Base-by-base conservation (phyloP, 2,329 filamentous ascomycete species). In the Trichoderma simmonsii region DNA sequence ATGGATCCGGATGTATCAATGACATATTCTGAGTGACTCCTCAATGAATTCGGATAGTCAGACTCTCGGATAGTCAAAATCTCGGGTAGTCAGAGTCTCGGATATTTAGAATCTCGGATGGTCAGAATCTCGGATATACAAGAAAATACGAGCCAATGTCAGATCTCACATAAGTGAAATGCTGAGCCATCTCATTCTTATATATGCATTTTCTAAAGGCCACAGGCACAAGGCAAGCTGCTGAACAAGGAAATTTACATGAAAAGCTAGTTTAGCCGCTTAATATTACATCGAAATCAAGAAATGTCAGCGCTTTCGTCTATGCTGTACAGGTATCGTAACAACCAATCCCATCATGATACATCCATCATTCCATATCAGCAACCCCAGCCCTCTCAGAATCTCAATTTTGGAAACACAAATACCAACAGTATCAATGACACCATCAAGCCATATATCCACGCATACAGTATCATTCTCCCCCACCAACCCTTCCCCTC, bases 401-500 rank as follows among this genome's bases (percentile, higher is more conserved):
- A 96, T 77, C 95, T 87, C 79, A 98, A 82, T 85, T 98, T 98
- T 0, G 95, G 95, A 79, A 94, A 84, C 65, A 95, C 87, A 84
- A 95, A 95, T 14, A 98, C 95, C 75, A 98, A 81, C 79, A 97
- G 77, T 43, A 97, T 84, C 21, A 94, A 88, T 30, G 89, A 82
- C n/a, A 97, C 77, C 91, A 94, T 95, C 74, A 98, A 81, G 34
- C 89, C 93, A 77, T 91, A 92, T 63, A 98, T 94, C 87, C 93
- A 92, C 51, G 86, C 91, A 84, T 96, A 97, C 73, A 98, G 85
- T 82, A 95, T 86, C 85, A 97, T 88, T 67, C 95, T 85, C 6
- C 92, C 94, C 89, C 88, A 94, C 92, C 92, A 97, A 0, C 94
- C 94, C 79, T 92, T 91, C 4, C 94, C 95, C 83, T 98, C 95